These are phyloP conservation scores for Reutealis trisperma DNA, from an alignment of 345 rosid species.

Conservation along the genomic window DNA sequence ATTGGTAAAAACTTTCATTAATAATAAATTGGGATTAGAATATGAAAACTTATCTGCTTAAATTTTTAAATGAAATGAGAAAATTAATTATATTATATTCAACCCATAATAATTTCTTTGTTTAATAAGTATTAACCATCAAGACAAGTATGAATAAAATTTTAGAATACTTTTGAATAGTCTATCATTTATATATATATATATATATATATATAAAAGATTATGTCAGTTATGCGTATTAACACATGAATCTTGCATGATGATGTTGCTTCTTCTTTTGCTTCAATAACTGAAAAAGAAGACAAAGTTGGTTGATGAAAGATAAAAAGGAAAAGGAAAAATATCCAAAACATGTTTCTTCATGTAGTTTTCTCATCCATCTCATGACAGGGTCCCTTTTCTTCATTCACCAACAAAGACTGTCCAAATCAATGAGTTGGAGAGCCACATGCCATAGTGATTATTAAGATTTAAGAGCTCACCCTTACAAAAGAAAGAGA, in stretches of 20 bases:
- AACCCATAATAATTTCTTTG: no score
- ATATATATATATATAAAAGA: no score
- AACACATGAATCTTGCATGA: neutral
- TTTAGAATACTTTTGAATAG: no score
- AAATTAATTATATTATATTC: no score
- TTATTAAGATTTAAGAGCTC: neutral
- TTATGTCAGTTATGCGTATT: neutral
- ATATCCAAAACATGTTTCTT: neutral
- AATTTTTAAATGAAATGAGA: no score
- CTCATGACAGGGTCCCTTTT: neutral
- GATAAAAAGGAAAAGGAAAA: neutral
- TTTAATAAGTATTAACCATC: no score
- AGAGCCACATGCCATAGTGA: slow-evolving; percentile 1
- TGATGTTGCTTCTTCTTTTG: neutral
- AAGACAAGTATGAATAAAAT: no score
- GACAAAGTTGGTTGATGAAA: neutral
- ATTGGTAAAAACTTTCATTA: no score
- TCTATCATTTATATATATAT: no score
- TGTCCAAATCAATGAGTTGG: slow-evolving; percentile 9
- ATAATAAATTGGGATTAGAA: no score
- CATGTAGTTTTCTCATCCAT: neutral
- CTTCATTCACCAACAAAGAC: neutral
- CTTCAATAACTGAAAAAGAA: neutral
- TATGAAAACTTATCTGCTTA: no score
- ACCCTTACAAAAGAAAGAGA: slow-evolving; percentile 1